Base-by-base conservation (phyloP, 176 grass and related monocot genomes). In the Oryza rufipogon region DNA sequence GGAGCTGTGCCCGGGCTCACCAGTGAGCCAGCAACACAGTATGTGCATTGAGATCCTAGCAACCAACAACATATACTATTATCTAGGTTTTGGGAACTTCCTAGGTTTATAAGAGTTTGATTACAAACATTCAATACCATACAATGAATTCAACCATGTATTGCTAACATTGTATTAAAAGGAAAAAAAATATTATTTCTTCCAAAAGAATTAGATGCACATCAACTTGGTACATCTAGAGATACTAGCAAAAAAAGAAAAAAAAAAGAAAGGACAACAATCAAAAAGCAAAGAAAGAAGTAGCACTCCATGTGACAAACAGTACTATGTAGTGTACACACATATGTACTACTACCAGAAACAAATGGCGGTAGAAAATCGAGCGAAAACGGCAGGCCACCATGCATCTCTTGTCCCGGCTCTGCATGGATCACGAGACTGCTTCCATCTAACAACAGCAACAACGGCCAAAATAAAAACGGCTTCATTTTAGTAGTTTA, bases 351-450 rank as follows among this genome's bases (percentile, higher is more conserved):
- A 16, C 12, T 4, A 1, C 13, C 20, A 8, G 15, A 16, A 20
- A 64, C 39, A 65, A 54, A 66, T 9, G 77, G 41, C 6, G 11
- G 65, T 47, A 85, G 81, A 85, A 63, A n/a, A 85, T 89, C 70
- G 81, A 52, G 41, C 5, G 2, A 11, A 33, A 44, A 17, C 2
- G 68, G 41, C 64, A 61, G 61, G 16, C 38, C 13, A 41, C 4
- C 30, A 47, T 58, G 54, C 54, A 9, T 58, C 51, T 3, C 26
- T 72, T 72, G 70, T 34, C 52, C 22, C 38, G 23, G 70, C 70
- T 20, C 60, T n/a, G 41, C 86, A 71, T 78, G 81, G 26, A 74
- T 86, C 88, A 89, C 88, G 88, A 89, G 83, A 44, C 82, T 30
- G 52, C 56, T 46, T 22, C 63, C 15, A 23, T 58, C 58, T 23